These are phyloP conservation scores for Taphrina pruni DNA, from an alignment of 1,139 yeast genomes.

Conservation along the genomic window DNA sequence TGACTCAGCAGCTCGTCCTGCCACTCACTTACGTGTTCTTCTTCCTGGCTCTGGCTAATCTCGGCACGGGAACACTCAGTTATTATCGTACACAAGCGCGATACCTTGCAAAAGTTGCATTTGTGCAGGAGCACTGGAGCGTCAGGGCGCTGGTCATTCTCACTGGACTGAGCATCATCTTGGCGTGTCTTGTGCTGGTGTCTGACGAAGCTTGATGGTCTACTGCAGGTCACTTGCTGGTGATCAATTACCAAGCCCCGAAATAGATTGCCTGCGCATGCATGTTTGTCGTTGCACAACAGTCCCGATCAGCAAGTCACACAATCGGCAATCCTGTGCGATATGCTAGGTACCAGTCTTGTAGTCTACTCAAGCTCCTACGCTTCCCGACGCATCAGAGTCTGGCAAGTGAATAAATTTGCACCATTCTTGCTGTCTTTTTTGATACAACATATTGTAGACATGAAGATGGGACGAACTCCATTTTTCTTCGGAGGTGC, in stretches of 20 bases:
- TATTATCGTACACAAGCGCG: conserved; percentile 25
- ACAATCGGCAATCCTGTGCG: no score
- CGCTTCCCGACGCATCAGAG: no score
- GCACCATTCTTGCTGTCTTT: no score
- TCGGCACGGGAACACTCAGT: conserved; percentile 2
- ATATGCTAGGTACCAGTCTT: no score
- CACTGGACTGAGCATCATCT: conserved; percentile 22
- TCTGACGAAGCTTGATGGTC: conserved; percentile 4
- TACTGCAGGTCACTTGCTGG: conserved; percentile 3
- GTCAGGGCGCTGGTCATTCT: conserved; percentile 5
- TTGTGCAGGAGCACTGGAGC: conserved; percentile 27
- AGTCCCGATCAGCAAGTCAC: not conserved
- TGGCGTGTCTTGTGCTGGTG: conserved; percentile 19
- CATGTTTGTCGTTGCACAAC: not conserved
- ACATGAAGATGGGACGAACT: no score
- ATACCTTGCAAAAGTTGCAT: conserved; percentile 7
- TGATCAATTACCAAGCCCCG: not conserved
- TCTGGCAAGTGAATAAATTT: no score
- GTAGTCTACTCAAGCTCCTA: no score
- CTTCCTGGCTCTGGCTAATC: conserved; percentile 21
- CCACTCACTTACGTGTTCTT: conserved; percentile 30
- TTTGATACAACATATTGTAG: no score
- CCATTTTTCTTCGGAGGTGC: no score
- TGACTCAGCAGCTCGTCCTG: conserved; percentile 7
- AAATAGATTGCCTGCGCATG: not conserved